Base-by-base conservation (phyloP, 2,329 filamentous ascomycete species). In the Aspergillus fumigatus region DNA sequence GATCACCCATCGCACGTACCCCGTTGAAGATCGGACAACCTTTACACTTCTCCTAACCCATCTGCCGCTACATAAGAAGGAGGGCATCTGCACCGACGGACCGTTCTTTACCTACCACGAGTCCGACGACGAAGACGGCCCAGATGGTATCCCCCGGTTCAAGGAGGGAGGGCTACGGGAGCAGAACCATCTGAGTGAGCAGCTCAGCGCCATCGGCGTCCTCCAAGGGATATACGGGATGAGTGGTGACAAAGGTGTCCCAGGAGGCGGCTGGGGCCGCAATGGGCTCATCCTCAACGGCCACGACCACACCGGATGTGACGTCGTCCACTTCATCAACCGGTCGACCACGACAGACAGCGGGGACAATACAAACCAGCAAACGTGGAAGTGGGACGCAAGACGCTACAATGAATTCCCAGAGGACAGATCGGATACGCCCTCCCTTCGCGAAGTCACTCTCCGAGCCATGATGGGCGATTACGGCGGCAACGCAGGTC, bases 401-500 rank as follows among this genome's bases (percentile, higher is more conserved):
- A 66, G 53, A 57, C 70, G 71, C 19, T 76, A 70, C 49, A 54
- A 41, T 47, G 19, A 35, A 47, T n/a, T 17, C 11, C 17, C 41
- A 45, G 50, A 48, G 32, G 48, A 50, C 23, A 4, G 43, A 17
- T 25, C 21, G 6, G 10, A 55, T 9, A 59, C 57, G 1, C 71
- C 58, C 59, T 86, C 23, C 68, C 79, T 97, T 5, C 82, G 93
- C 27, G 94, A 99, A 75, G 85, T 97, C 62, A 99, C 94, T 0
- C 89, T 99, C 2, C 86, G 92, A 57, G 96, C 91, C 73, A 97
- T 99, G 92, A 99, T 99, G 94, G 94, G 94, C 55, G 89, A 90
- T 55, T 99, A 89, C 73, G 88, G 86, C n/a, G 94, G 94, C 21
- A 94, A 97, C 70, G 91, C 92, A 0, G 94, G 92, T 0, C 79